Percentiles rank a stretch among this genome's conserved stretches.
phyloP scores from a whole-genome alignment of 106 monocot species.

The Dioscorea alata region DNA sequence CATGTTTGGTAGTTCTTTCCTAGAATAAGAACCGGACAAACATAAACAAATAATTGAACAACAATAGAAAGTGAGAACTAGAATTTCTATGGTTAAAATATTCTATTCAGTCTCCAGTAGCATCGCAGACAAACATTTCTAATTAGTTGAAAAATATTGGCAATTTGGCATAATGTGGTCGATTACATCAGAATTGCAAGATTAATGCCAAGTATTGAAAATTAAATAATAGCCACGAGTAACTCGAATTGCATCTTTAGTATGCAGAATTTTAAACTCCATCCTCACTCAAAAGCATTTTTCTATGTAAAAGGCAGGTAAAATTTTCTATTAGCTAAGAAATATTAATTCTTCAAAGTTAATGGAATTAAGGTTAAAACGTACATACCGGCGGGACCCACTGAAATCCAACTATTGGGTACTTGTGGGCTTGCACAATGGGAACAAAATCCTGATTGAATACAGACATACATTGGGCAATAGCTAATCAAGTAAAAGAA shows the following conservation, averaged over 20 bases:
- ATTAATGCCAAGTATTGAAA: too few relatives aligned
- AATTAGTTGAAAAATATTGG: too few relatives aligned
- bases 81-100: neutral
- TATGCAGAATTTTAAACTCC: slow-evolving; percentile 40
- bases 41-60: neutral
- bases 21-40: neutral
- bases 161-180: too few relatives aligned
- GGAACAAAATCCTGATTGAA: slow-evolving; percentile 27
- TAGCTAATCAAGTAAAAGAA: neutral
- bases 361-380: too few relatives aligned
- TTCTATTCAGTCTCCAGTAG: neutral
- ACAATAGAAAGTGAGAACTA: neutral
- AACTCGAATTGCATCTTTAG: slow-evolving; percentile 42
- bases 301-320: slow-evolving; percentile 25
- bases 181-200: too few relatives aligned
- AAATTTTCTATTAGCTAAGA: neutral
- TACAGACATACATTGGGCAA: neutral
- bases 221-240: slow-evolving; percentile 7
- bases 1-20: neutral
- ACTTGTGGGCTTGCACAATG: slow-evolving; percentile 29
- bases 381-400: too few relatives aligned
- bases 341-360: neutral
- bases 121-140: neutral
- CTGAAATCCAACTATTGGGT: too few relatives aligned
- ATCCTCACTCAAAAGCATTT: slow-evolving; percentile 56